Evolutionary conservation across 768 basidiomycete species (phyloP).

Genomic region (Rhizopogon sp.): DNA sequence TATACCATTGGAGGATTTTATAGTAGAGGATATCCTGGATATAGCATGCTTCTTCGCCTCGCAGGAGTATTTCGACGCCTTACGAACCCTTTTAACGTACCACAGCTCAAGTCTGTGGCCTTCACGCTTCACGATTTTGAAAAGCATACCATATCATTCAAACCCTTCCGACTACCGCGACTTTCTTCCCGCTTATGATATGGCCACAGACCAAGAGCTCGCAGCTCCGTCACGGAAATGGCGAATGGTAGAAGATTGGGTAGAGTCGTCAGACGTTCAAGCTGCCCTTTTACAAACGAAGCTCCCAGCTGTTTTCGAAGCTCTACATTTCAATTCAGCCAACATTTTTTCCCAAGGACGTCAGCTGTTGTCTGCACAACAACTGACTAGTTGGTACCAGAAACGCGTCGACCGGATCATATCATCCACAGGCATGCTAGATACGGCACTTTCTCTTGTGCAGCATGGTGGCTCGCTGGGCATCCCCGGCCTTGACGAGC

Average conservation of each 20-base stretch:
- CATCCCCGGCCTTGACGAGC: slow-evolving; percentile 70
- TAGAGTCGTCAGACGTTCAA: slow-evolving; percentile 43
- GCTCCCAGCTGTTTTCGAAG: slow-evolving; percentile 7
- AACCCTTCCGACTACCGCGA: slow-evolving; percentile 57
- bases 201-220: slow-evolving; percentile 39
- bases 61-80: slow-evolving; percentile 48
- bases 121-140: slow-evolving; percentile 63
- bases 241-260: slow-evolving; percentile 55
- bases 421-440: slow-evolving; percentile 65
- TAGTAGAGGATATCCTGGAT: slow-evolving; percentile 50
- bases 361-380: slow-evolving; percentile 12
- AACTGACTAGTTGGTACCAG: slow-evolving; percentile 74
- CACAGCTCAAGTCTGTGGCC: slow-evolving; percentile 62
- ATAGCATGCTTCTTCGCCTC: slow-evolving; percentile 67
- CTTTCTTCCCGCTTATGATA: slow-evolving; percentile 61
- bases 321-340: slow-evolving; percentile 7
- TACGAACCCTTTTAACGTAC: slow-evolving; percentile 52
- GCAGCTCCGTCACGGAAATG: slow-evolving; percentile 30
- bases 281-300: slow-evolving; percentile 31
- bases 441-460: slow-evolving; percentile 70
- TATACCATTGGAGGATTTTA: slow-evolving; percentile 59
- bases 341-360: slow-evolving; percentile 2
- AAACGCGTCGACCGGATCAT: slow-evolving; percentile 59
- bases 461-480: slow-evolving; percentile 86
- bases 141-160: slow-evolving; percentile 69